phyloP scores from a whole-genome alignment of 768 basidiomycete genomes.

The Imleria badia region DNA sequence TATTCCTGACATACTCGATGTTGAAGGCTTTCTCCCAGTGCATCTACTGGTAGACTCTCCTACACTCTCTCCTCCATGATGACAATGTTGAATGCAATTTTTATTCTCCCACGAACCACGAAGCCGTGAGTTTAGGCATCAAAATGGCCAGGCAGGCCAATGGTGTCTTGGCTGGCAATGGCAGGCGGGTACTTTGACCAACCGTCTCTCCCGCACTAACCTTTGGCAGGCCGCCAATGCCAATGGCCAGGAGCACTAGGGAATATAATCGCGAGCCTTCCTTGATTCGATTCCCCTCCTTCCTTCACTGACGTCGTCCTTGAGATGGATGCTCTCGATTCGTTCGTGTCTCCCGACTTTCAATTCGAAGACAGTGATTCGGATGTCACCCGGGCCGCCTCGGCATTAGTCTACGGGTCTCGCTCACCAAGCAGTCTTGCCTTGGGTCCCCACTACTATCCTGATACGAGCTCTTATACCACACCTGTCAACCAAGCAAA shows the following conservation, averaged over 20 bases:
- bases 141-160: conserved; percentile 3
- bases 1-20: not conserved
- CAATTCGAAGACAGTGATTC: no score
- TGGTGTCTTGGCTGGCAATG: not conserved
- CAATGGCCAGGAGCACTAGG: not conserved
- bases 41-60: no score
- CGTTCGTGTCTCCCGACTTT: fast-evolving
- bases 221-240: conserved; percentile 12
- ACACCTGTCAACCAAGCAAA: not conserved
- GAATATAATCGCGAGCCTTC: not conserved
- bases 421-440: not conserved
- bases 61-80: not conserved
- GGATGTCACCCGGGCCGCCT: not conserved
- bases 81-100: not conserved
- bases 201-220: not conserved
- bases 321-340: not conserved
- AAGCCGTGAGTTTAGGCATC: not conserved
- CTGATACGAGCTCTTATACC: not conserved
- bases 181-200: not conserved
- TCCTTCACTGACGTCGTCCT: not conserved
- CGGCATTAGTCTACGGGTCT: no score
- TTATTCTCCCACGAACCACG: conserved; percentile 11
- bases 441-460: not conserved
- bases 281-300: not conserved
- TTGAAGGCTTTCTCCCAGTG: not conserved